These are phyloP conservation scores for Cochlearia excelsa DNA, from an alignment of 345 rosid species.

Conservation along the genomic window DNA sequence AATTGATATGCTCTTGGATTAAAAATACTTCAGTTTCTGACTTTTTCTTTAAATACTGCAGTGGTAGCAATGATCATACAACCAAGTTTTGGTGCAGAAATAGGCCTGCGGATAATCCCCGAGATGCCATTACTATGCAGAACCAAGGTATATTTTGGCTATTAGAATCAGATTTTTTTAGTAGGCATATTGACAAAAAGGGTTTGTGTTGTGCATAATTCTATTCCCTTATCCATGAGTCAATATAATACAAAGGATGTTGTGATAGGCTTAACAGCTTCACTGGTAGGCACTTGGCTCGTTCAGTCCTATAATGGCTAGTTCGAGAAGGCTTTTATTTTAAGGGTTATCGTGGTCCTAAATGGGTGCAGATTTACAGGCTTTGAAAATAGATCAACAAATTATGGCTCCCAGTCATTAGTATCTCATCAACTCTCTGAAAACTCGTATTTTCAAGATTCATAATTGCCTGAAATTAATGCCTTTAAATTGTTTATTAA, in stretches of 20 bases:
- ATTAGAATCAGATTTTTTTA: neutral
- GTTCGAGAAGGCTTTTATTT: neutral
- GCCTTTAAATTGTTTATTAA: neutral
- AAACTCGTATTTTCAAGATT: conserved; percentile 12
- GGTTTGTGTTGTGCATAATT: conserved; percentile 10
- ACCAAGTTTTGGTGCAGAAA: conserved; percentile 99
- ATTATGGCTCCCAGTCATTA: neutral
- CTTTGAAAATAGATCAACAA: conserved; percentile 1
- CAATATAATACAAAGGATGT: conserved; percentile 11
- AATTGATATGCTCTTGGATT: conserved; percentile 2
- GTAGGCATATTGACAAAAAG: conserved; percentile 6
- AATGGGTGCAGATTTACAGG: conserved; percentile 2
- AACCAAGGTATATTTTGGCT: conserved; percentile 55
- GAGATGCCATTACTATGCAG: conserved; percentile 71
- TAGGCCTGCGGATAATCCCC: conserved; percentile 90
- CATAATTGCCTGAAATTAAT: neutral
- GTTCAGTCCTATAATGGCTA: conserved; percentile 7
- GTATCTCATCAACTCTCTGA: neutral
- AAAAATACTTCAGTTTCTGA: conserved; percentile 23
- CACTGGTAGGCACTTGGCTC: neutral
- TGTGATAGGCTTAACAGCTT: conserved; percentile 12
- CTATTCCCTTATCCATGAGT: conserved; percentile 4
- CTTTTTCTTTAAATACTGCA: conserved; percentile 44
- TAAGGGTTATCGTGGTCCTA: neutral
- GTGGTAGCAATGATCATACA: conserved; percentile 94